Evolutionary conservation across 2,329 filamentous ascomycete species (phyloP).

Genomic region (Aspergillus costaricaensis): DNA sequence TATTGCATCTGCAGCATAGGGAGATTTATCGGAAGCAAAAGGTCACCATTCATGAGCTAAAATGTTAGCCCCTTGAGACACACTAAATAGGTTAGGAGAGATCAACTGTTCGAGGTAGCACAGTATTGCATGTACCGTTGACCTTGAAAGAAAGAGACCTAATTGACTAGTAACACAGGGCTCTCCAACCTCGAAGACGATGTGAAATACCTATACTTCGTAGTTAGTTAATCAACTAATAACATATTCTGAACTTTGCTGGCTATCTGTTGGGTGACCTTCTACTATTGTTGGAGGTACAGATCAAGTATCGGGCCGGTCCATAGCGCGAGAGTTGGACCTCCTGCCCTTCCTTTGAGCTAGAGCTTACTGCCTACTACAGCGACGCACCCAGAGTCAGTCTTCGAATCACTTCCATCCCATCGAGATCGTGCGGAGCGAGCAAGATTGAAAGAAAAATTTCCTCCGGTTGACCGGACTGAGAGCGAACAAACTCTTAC

Average conservation of each 20-base stretch:
- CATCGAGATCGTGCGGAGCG: neutral
- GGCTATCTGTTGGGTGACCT: neutral
- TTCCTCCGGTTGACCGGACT: neutral
- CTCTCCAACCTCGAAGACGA: too few species aligned
- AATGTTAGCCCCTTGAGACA: neutral
- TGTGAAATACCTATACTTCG: too few species aligned
- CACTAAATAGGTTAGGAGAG: neutral
- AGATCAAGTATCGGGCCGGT: slow-evolving; percentile 19
- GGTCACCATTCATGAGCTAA: neutral
- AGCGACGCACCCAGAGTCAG: neutral
- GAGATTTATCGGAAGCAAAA: neutral
- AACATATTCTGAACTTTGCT: too few species aligned
- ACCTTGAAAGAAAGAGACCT: too few species aligned
- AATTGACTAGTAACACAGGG: too few species aligned
- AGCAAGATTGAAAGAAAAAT: neutral
- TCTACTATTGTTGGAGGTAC: neutral
- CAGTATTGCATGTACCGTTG: neutral
- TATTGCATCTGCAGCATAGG: neutral
- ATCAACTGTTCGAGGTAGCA: neutral
- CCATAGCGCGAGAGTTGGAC: slow-evolving; percentile 15
- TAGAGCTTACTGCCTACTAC: neutral
- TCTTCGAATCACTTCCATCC: neutral
- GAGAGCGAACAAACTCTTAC: neutral
- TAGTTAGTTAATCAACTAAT: too few species aligned
- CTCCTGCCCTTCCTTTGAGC: neutral